phyloP scores from a whole-genome alignment of 768 basidiomycete species.

The Mycena albidolilacea region DNA sequence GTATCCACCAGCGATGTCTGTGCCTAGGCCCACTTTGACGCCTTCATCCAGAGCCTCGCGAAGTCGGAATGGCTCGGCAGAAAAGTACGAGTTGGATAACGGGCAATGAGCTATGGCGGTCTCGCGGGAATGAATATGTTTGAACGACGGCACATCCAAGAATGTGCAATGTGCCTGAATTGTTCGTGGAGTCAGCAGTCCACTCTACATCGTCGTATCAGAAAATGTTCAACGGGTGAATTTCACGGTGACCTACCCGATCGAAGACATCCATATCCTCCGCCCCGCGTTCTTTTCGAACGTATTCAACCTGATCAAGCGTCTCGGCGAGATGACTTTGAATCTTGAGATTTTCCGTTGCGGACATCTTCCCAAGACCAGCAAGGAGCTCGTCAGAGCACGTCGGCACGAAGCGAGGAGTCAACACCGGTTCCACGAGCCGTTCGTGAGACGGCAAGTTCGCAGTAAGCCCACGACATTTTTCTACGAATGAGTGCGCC shows the following conservation, averaged over 20 bases:
- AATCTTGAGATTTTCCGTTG: constrained; percentile 62
- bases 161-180: constrained; percentile 94
- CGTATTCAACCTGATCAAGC: constrained; percentile 82
- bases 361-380: constrained; percentile 72
- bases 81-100: constrained; percentile 91
- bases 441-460: constrained; percentile 60
- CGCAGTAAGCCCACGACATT: constrained; percentile 59
- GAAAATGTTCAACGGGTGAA: background rate
- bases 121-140: constrained; percentile 62
- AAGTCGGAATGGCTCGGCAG: constrained; percentile 75
- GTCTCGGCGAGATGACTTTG: constrained; percentile 92
- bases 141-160: constrained; percentile 66
- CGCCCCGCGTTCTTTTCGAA: constrained; percentile 68
- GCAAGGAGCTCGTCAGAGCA: constrained; percentile 81
- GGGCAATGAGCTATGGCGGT: constrained; percentile 90
- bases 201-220: constrained; percentile 61
- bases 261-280: constrained; percentile 86
- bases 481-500: constrained; percentile 69
- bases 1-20: constrained; percentile 92
- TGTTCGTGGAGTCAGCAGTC: constrained; percentile 74
- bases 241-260: constrained; percentile 56
- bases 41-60: constrained; percentile 77
- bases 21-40: constrained; percentile 85
- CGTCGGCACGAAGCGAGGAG: constrained; percentile 92
- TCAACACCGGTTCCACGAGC: constrained; percentile 86